Percentiles rank a stretch among this genome's conserved stretches.
Conservation (phyloP, 2,329 filamentous ascomycete genomes). For the Tolypocladium endophyticum region DNA sequence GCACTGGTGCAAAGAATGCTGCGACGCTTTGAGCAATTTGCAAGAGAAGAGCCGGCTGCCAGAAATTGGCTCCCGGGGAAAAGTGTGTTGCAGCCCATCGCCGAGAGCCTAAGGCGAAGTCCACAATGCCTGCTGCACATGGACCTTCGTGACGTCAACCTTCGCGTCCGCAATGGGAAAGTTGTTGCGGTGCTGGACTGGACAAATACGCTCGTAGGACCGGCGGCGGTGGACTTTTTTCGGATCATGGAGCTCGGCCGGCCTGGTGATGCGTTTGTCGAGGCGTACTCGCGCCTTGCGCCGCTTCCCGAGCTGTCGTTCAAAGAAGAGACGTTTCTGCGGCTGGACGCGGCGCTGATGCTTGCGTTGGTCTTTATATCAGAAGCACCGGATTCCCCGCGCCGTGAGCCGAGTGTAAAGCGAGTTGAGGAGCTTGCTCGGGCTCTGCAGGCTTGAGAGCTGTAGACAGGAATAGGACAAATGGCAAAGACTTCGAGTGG, state of each 20-base stretch:
- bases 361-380: slow-evolving; percentile 9
- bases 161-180: slow-evolving; percentile 1
- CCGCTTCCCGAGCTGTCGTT: slow-evolving; percentile 1
- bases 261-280: slow-evolving; percentile 3
- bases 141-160: slow-evolving; percentile 8
- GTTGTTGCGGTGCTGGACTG: slow-evolving; percentile 8
- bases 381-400: slow-evolving; percentile 7
- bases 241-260: slow-evolving; percentile 6
- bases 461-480: neutral
- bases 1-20: slow-evolving; percentile 6
- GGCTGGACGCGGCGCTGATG: slow-evolving; percentile 8
- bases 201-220: slow-evolving; percentile 7
- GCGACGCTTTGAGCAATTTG: slow-evolving; percentile 5
- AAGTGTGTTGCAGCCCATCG: slow-evolving; percentile 1
- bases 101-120: neutral
- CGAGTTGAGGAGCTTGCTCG: slow-evolving; percentile 5
- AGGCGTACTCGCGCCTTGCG: slow-evolving; percentile 1
- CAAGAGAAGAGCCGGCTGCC: slow-evolving; percentile 1
- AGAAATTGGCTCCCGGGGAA: slow-evolving; percentile 1
- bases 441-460: neutral
- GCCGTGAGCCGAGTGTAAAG: slow-evolving; percentile 1
- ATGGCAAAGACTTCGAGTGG: neutral
- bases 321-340: slow-evolving; percentile 6
- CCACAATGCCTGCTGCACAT: slow-evolving; percentile 6
- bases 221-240: slow-evolving; percentile 5